A percentile compares a stretch with the other conserved stretches of the same genome.
Conservation (phyloP, 805 yeast species). For the Zygoascus ofunaensis region DNA sequence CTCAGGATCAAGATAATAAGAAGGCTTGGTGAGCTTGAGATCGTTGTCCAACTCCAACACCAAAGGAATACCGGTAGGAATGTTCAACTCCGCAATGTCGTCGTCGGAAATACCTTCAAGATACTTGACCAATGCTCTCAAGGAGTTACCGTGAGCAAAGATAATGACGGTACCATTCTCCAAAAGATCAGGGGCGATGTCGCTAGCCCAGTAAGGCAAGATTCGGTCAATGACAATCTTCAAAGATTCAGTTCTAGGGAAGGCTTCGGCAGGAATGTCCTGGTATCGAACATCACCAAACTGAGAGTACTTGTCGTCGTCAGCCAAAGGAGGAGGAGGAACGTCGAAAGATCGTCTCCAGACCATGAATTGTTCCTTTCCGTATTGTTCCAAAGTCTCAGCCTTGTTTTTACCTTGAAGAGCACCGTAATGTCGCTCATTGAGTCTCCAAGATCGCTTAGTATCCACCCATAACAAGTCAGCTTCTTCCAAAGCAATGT, state of each 20-base stretch:
- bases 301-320: conserved; percentile 74
- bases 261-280: conserved; percentile 71
- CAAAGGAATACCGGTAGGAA: conserved; percentile 97
- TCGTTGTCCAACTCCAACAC: conserved; percentile 87
- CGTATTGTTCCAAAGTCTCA: conserved; percentile 76
- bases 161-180: conserved; percentile 83
- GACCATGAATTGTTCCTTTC: conserved; percentile 86
- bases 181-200: conserved; percentile 74
- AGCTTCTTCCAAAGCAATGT: conserved; percentile 81
- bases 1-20: conserved; percentile 97
- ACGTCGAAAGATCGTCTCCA: conserved; percentile 97
- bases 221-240: conserved; percentile 91
- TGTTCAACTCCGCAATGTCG: conserved; percentile 88
- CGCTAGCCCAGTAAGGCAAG: conserved; percentile 95
- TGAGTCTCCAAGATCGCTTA: conserved; percentile 93
- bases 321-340: conserved; percentile 87
- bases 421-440: conserved; percentile 99
- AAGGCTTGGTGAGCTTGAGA: conserved; percentile 83
- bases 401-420: conserved; percentile 98
- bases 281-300: conserved; percentile 75
- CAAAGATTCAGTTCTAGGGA: conserved; percentile 92
- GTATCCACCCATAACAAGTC: conserved; percentile 88
- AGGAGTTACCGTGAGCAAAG: conserved; percentile 98
- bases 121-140: conserved; percentile 93
- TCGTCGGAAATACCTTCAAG: conserved; percentile 87